Conservation (phyloP, 2,329 filamentous ascomycete species). For the Hypoxylon sp. region DNA sequence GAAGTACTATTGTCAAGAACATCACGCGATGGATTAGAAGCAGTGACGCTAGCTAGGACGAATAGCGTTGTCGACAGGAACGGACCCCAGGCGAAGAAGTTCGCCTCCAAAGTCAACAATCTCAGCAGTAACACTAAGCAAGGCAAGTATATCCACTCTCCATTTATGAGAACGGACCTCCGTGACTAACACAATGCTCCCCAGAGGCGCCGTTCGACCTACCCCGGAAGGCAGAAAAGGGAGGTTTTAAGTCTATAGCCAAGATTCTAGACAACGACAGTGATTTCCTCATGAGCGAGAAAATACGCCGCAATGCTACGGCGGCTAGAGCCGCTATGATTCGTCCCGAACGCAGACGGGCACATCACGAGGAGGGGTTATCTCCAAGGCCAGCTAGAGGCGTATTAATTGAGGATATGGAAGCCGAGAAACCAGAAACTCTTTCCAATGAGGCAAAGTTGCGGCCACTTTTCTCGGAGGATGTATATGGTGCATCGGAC, state of each 20-base stretch:
- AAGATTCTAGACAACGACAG: constrained; percentile 47
- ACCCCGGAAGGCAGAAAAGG: neutral
- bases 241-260: constrained; percentile 14
- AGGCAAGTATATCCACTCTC: constrained; percentile 26
- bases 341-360: constrained; percentile 9
- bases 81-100: constrained; percentile 47
- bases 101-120: constrained; percentile 51
- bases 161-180: neutral
- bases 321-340: neutral
- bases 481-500: constrained; percentile 19
- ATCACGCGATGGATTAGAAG: constrained; percentile 58
- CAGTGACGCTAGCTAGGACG: constrained; percentile 60
- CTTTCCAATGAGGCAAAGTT: neutral
- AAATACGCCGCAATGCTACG: constrained; percentile 41
- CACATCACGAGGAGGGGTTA: neutral
- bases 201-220: constrained; percentile 9
- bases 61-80: constrained; percentile 59
- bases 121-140: constrained; percentile 39
- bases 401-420: neutral
- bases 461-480: constrained; percentile 37
- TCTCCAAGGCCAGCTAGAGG: constrained; percentile 1
- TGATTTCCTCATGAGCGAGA: constrained; percentile 49
- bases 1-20: constrained; percentile 54
- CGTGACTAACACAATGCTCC: neutral
- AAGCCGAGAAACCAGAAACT: neutral